Evolutionary conservation across 2,329 filamentous ascomycete genomes (phyloP).

Genomic region (Dactylella cylindrospora): DNA sequence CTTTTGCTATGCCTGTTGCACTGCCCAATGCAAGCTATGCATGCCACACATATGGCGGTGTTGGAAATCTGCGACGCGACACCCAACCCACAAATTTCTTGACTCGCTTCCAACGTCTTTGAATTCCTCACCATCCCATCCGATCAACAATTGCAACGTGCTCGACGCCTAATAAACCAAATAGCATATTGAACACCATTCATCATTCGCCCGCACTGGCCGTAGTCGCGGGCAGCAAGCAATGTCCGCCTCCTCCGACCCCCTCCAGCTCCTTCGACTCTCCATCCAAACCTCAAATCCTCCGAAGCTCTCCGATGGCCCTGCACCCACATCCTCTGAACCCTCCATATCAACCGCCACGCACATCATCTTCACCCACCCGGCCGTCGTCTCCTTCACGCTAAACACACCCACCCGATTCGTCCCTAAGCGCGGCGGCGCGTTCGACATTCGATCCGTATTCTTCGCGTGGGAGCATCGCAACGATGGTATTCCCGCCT

Average conservation of each 20-base stretch:
- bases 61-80: too few species aligned
- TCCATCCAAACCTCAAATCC: conserved; percentile 71
- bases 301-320: conserved; percentile 72
- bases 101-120: too few species aligned
- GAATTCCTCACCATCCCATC: too few species aligned
- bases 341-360: conserved; percentile 60
- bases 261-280: conserved; percentile 79
- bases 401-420: conserved; percentile 81
- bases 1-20: too few species aligned
- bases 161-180: too few species aligned
- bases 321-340: conserved; percentile 61
- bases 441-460: conserved; percentile 86
- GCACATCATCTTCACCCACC: conserved; percentile 71
- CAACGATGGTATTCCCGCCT: conserved; percentile 84
- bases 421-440: conserved; percentile 68
- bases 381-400: conserved; percentile 64
- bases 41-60: too few species aligned
- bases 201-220: too few species aligned
- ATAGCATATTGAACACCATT: too few species aligned
- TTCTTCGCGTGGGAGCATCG: conserved; percentile 96
- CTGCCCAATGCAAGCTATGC: too few species aligned
- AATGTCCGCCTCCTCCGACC: conserved; percentile 53
- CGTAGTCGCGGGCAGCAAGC: too few species aligned
- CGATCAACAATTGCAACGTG: too few species aligned
- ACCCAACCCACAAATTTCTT: too few species aligned